Percentiles rank a stretch among this genome's conserved stretches.
Conservation (phyloP, 805 yeast genomes). For the Cephaloascus albidus region DNA sequence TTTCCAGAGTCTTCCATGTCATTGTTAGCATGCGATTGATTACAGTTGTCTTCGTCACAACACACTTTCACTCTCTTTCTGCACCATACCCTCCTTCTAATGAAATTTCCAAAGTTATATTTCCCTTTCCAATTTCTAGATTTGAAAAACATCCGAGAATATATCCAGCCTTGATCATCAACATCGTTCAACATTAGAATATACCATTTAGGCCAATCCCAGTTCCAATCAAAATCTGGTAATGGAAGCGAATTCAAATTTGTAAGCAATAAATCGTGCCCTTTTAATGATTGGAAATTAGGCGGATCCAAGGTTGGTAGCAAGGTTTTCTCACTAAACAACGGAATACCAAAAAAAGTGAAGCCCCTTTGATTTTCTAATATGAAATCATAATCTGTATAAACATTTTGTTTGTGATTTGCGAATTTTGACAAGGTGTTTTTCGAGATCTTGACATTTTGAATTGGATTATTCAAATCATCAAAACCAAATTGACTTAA, state of each 20-base stretch:
- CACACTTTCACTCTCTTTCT: constrained; percentile 20
- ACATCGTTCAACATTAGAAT: constrained; percentile 62
- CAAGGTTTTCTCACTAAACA: constrained; percentile 35
- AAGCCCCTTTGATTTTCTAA: constrained; percentile 49
- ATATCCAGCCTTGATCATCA: constrained; percentile 84
- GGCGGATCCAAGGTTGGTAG: constrained; percentile 44
- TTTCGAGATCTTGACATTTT: constrained; percentile 7
- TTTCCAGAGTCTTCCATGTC: too few species aligned
- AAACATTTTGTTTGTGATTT: constrained; percentile 11
- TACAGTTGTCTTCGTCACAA: too few species aligned
- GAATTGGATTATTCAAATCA: constrained; percentile 1
- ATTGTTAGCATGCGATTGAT: too few species aligned
- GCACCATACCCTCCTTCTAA: constrained; percentile 60
- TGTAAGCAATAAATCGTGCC: constrained; percentile 18
- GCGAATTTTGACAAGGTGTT: constrained; percentile 15
- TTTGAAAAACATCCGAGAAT: constrained; percentile 42
- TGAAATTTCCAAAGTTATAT: constrained; percentile 47
- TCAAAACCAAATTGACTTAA: constrained; percentile 8
- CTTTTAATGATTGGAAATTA: constrained; percentile 33
- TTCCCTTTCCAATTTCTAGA: constrained; percentile 56
- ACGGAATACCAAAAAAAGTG: constrained; percentile 40
- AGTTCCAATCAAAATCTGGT: constrained; percentile 54
- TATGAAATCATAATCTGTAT: constrained; percentile 25
- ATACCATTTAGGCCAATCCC: constrained; percentile 69
- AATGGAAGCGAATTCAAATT: constrained; percentile 27